Evolutionary conservation across 169 alveolate species (phyloP), one percentile per base, ranked within the genome.

Genomic region (Theileria parva): DNA sequence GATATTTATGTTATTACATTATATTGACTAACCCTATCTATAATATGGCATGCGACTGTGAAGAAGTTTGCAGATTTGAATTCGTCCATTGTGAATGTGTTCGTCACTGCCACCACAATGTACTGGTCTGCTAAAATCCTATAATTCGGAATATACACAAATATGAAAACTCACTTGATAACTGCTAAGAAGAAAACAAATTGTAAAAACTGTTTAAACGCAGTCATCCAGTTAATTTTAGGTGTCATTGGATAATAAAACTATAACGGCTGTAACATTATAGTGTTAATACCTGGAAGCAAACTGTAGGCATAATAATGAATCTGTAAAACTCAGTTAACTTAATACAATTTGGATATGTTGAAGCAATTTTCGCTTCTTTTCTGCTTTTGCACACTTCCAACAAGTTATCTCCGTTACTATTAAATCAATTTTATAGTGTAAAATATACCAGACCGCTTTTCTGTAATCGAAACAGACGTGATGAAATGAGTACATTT

Each of bases 261-360:
- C 87, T 79, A 25, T 19, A 30, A 15, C n/a, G 5, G 15, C 37
- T 77, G 75, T 75, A 27, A 15, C 4, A 25, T 19, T 21, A 27
- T 11, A 68, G 2, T n/a, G 3, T 19, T 2, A 61, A 12, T 53
- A 87, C 92, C 77, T 96, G 96, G 77, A 87, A 96, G 78, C 98
- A 96, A 85, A 94, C 92, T 3, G 98, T 96, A 28, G 98, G 98
- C 93, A 95, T 93, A 32, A 94, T 59, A 69, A 95, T 77, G 78
- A 92, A 96, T 51, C 95, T 85, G 67, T 92, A 93, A 17, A 92
- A 88, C 79, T 89, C 91, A 44, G 80, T 76, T 30, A 96, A 66
- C n/a, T 80, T 87, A 17, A 96, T 69, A 79, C 97, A 92, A 11
- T 85, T 39, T 4, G 98, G 98, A 85, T 96, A 96, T 21, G 77